Evolutionary conservation across 2,329 filamentous ascomycete genomes (phyloP).

Genomic region (Stromatinia cepivora): DNA sequence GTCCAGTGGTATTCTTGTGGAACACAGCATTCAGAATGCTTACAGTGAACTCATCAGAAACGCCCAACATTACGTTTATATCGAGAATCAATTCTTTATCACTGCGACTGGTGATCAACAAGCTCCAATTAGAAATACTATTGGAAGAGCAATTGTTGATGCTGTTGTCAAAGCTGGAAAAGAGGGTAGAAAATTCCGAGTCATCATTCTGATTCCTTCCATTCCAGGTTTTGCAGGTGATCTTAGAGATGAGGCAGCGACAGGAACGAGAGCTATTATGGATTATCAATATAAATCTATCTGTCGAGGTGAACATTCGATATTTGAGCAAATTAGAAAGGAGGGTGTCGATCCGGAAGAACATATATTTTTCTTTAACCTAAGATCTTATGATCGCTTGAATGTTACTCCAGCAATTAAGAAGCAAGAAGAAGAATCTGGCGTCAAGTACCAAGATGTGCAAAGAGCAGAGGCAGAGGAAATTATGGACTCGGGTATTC

Average conservation of each 20-base stretch:
- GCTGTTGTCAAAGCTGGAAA: slow-evolving; percentile 79
- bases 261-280: slow-evolving; percentile 89
- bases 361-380: slow-evolving; percentile 91
- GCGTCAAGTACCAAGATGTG: slow-evolving; percentile 80
- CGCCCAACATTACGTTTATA: slow-evolving; percentile 91
- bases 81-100: slow-evolving; percentile 98
- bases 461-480: slow-evolving; percentile 87
- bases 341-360: slow-evolving; percentile 75
- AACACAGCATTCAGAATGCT: slow-evolving; percentile 85
- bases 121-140: slow-evolving; percentile 79
- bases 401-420: slow-evolving; percentile 76
- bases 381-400: slow-evolving; percentile 88
- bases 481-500: slow-evolving; percentile 75
- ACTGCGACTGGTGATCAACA: slow-evolving; percentile 91
- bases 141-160: slow-evolving; percentile 88
- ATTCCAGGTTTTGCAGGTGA: slow-evolving; percentile 95
- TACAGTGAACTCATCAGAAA: slow-evolving; percentile 83
- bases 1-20: slow-evolving; percentile 85
- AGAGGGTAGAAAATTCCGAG: slow-evolving; percentile 81
- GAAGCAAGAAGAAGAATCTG: slow-evolving; percentile 76
- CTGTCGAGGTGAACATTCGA: slow-evolving; percentile 85
- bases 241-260: slow-evolving; percentile 76
- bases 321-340: slow-evolving; percentile 74
- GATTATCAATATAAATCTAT: slow-evolving; percentile 98
- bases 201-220: slow-evolving; percentile 87